phyloP scores from a whole-genome alignment of 192 early-diverging fungal species.

The Entomortierella parvispora region DNA sequence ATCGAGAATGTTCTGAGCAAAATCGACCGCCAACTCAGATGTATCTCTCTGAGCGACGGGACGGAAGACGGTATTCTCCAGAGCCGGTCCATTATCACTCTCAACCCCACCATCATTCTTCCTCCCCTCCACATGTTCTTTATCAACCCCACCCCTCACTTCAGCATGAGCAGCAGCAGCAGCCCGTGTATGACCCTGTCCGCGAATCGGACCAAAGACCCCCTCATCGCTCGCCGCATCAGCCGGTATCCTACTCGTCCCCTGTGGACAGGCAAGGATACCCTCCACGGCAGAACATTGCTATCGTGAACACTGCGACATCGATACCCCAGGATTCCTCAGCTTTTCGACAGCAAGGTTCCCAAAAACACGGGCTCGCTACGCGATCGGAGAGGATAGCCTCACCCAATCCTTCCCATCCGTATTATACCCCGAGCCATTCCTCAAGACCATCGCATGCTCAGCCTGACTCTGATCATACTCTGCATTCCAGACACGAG shows the following conservation, averaged over 20 bases:
- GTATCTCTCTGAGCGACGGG: background rate
- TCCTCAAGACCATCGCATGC: constrained; percentile 3
- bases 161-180: constrained; percentile 48
- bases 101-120: background rate
- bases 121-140: too few relatives aligned
- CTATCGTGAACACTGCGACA: background rate
- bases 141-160: constrained; percentile 29
- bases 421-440: constrained; percentile 10
- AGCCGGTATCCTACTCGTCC: background rate
- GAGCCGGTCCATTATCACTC: background rate
- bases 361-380: constrained; percentile 18
- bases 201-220: constrained; percentile 52
- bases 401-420: constrained; percentile 20
- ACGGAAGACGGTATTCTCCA: constrained; percentile 8
- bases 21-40: background rate
- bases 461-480: constrained; percentile 2
- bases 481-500: background rate
- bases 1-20: too few relatives aligned
- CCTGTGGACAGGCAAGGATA: background rate
- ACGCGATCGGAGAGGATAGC: constrained; percentile 17
- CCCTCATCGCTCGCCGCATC: background rate
- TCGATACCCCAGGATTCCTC: constrained; percentile 5
- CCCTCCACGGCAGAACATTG: background rate
- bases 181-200: constrained; percentile 45
- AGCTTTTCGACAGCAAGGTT: background rate